phyloP scores from a whole-genome alignment of 2,329 filamentous ascomycete species.

The Diaporthe citriasiana region DNA sequence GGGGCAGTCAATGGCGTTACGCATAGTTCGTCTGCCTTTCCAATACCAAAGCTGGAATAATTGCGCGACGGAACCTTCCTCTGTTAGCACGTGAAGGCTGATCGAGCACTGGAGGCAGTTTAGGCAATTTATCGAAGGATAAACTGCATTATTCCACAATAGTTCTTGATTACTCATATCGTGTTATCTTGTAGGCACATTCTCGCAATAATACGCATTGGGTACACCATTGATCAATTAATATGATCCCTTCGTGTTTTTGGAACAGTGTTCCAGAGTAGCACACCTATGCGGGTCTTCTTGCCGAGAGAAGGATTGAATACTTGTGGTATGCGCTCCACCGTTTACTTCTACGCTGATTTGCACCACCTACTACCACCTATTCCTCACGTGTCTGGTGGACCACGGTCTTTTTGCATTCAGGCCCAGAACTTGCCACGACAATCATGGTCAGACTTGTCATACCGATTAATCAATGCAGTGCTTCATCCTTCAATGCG shows the following conservation, averaged over 20 bases:
- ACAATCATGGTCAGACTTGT: not conserved
- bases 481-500: not conserved
- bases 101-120: not conserved
- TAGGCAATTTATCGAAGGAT: not conserved
- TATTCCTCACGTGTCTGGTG: not conserved
- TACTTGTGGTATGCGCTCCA: too few species aligned
- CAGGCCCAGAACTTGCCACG: not conserved
- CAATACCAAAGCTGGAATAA: not conserved
- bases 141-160: too few species aligned
- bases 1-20: not conserved
- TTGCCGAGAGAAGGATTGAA: too few species aligned
- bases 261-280: not conserved
- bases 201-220: not conserved
- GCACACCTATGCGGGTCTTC: too few species aligned
- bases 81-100: not conserved
- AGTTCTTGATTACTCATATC: not conserved
- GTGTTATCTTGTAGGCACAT: not conserved
- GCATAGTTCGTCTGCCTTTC: too few species aligned
- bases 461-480: conserved; percentile 6
- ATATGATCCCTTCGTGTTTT: not conserved
- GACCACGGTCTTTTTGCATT: too few species aligned
- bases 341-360: not conserved
- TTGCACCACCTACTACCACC: not conserved
- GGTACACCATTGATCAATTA: not conserved
- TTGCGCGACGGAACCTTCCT: not conserved